Base-by-base conservation (phyloP, 441 rosid species). In the Breynia disticha region DNA sequence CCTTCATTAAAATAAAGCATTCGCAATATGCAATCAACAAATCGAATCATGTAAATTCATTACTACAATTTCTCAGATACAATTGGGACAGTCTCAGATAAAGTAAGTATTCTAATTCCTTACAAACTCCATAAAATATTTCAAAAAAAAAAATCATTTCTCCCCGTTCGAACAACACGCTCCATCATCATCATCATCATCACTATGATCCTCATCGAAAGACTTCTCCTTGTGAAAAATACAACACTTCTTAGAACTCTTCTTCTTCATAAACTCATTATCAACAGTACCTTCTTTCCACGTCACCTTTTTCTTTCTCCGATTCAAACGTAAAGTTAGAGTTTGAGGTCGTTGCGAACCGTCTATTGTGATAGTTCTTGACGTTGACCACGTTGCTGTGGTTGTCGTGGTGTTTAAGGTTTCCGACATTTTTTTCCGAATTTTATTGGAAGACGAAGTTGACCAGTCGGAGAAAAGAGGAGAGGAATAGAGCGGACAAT, bases 201-300 rank as follows among this genome's bases (percentile, higher is more conserved):
- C 91, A 62, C 94, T 91, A 42, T 57, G 70, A 64, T 91, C 94
- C 55, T 91, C 98, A 44, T 86, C 91, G 50, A 91, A 88, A 8
- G 94, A 73, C 71, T 86, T 91, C 57, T 91, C 68, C 63, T 91
- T 88, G 73, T 91, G 98, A 72, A 82, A 91, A 72, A 88, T 79
- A 69, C 98, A 91, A 71, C 98, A 91, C 63, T 82, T 86, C 82
- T 91, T 91, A 19, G 98, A 91, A 69, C 94, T 86, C 65, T 86
- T 88, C 83, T 79, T 91, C 74, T 86, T 83, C 98, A 91, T 79
- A 56, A 91, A 81, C 70, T 91, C 95, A 63, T 91, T 91, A 70
- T 91, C 95, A 0, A 91, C 87, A 24, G 97, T 91, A 50, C 94
- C 98, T 17, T 80, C 81, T 69, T 84, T 88, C 98, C 98, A 88